Base-by-base conservation (phyloP, 257 asterid species). In the Gentiana dahurica region DNA sequence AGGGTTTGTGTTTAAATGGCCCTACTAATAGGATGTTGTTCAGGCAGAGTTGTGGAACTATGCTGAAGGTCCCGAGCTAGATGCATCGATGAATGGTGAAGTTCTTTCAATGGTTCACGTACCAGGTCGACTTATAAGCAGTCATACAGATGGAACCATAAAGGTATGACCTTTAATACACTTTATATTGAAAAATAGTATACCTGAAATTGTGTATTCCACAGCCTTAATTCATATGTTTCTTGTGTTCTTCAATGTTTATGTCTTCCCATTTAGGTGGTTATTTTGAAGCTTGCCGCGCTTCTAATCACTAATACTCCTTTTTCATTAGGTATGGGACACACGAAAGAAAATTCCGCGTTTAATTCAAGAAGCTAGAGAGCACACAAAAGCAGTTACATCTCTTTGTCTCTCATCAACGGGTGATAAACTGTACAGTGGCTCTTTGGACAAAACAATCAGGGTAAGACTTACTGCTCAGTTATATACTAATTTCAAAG, bases 1-100 rank as follows among this genome's bases (percentile, higher is more conserved):
- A 13, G 66, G 4, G 7, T 10, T 12, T 34, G 13, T 50, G 48
- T 51, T 15, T 15, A 15, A 15, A 50, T 55, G 36, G 54, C 1
- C n/a, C 46, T 32, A 41, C 60, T 68, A 39, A 69, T 53, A 12
- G 8, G 15, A 36, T 47, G 34, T 35, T 53, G 51, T 72, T 61
- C 86, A 87, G 96, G 89, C 78, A 57, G 96, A 84, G 60, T 41
- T 87, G 56, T 87, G 96, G 96, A 72, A 76, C 53, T 84, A 81
- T 58, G 64, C 70, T 39, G 89, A 87, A 73, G 85, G 86, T 33
- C 88, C 86, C 1, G 96, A 79, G 76, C 1, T 81, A 35, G 89
- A 84, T 24, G 68, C 68, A 49, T 67, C 78, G 43, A 75, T 73
- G 78, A 87, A 84, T 33, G 96, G 96, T n/a, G 96, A 87, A 67